phyloP scores from a whole-genome alignment of 2,329 filamentous ascomycete genomes.

The Fusarium multiceps region DNA sequence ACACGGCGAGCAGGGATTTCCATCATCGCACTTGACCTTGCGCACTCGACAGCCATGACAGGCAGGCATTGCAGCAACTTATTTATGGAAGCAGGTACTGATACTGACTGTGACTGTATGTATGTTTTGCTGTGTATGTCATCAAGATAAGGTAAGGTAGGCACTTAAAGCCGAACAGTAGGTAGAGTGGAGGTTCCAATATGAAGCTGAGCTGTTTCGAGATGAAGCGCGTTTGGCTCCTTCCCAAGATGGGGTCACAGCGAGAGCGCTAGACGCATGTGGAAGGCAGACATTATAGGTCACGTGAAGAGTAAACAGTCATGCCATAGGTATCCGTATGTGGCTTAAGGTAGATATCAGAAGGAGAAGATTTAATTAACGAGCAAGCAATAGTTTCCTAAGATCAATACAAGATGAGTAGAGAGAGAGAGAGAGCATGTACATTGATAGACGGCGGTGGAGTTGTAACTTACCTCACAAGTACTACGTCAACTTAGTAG shows the following conservation, averaged over 20 bases:
- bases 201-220: conserved; percentile 14
- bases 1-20: conserved; percentile 39
- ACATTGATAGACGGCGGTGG: conserved; percentile 7
- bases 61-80: conserved; percentile 27
- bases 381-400: neutral
- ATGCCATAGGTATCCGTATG: neutral
- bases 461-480: conserved; percentile 6
- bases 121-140: neutral
- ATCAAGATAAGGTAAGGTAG: neutral
- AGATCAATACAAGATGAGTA: neutral
- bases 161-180: conserved; percentile 12
- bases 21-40: conserved; percentile 45
- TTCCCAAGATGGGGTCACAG: conserved; percentile 12
- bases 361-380: neutral
- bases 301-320: conserved; percentile 22
- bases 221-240: conserved; percentile 28
- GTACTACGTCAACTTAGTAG: conserved; percentile 6
- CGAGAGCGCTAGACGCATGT: conserved; percentile 20
- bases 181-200: conserved; percentile 23
- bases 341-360: neutral
- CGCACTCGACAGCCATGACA: conserved; percentile 44
- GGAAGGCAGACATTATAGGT: conserved; percentile 18
- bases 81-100: neutral
- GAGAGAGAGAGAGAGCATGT: neutral
- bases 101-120: neutral